These are phyloP conservation scores for Torrubiella hemipterigena DNA, from an alignment of 2,329 filamentous ascomycete genomes.

Conservation along the genomic window DNA sequence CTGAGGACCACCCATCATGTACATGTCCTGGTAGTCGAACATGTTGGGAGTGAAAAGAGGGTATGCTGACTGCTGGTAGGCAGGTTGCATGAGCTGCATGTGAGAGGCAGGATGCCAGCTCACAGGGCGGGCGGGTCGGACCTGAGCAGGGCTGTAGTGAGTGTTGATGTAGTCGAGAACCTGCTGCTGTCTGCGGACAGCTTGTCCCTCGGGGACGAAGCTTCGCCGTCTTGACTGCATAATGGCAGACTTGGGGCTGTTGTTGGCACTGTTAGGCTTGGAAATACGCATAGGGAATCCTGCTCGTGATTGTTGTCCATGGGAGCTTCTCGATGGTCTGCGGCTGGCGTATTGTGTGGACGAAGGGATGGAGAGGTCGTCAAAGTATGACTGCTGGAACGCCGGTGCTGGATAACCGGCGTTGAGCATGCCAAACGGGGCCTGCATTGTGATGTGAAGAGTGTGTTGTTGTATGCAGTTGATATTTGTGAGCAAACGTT, in stretches of 20 bases:
- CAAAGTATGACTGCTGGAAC: conserved; percentile 28
- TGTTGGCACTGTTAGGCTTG: conserved; percentile 57
- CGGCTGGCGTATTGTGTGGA: conserved; percentile 35
- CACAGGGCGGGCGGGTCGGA: conserved; percentile 42
- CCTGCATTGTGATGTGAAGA: conserved; percentile 6
- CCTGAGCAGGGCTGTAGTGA: conserved; percentile 10
- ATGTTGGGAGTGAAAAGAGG: conserved; percentile 23
- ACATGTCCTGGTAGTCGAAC: conserved; percentile 28
- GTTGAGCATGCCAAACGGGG: conserved; percentile 5
- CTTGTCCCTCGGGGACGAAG: conserved; percentile 36
- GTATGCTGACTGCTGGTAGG: conserved; percentile 19
- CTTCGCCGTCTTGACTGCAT: conserved; percentile 42
- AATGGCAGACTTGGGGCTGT: conserved; percentile 48
- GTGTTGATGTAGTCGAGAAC: conserved; percentile 26
- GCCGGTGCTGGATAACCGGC: conserved; percentile 1
- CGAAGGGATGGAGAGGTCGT: conserved; percentile 36
- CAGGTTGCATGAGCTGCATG: conserved; percentile 23
- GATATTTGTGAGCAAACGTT: not conserved
- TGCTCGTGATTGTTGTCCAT: conserved; percentile 35
- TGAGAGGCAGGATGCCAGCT: conserved; percentile 66
- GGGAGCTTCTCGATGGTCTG: conserved; percentile 35
- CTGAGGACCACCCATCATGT: conserved; percentile 24
- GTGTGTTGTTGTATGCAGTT: not conserved
- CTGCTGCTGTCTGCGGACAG: conserved; percentile 34
- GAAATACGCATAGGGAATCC: conserved; percentile 43